Evolutionary conservation across 108 stramenopile species (phyloP), one percentile per base, ranked within the genome.

Genomic region (Ochromonas danica): DNA sequence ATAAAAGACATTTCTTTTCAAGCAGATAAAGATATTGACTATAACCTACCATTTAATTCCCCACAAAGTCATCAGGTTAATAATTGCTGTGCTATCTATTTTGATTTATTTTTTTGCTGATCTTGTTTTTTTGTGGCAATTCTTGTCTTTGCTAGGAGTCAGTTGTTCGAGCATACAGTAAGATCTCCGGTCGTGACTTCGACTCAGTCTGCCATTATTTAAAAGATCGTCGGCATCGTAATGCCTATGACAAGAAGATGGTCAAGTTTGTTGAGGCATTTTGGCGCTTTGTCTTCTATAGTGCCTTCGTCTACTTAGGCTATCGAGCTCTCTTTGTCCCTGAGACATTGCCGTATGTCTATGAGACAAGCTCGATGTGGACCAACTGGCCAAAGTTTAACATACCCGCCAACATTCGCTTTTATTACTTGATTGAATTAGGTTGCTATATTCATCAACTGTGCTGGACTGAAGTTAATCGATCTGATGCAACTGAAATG

Each of bases 361-460:
- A 51, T 51, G 45, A 60, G 10, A 70, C 67, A 10, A 40, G 33
- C 10, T 38, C 22, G 17, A 14, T 31, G 14, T 70, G 67, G 67
- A 22, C 10, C 14, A 41, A 41, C 43, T 75, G 72, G 72, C 72
- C 72, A 33, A 14, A 57, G 3, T 33, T 35, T 33, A 38, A 17
- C 3, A 33, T 75, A 6, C 31, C 43, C 40, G 30, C 40, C 3
- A 75, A 6, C 45, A 41, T 36, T 57, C 22, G 3, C 6, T 42
- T 57, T 6, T 75, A 75, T 75, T 75, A 75, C 40, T 6, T 14
- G 14, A 60, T 75, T 45, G 72, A 75, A 25, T 41, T 75, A 14
- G 72, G 72, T 42, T 3, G n/a, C 28, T 75, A 75, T 41, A 31
- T 75, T 27, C 72, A 75, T 60, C 72, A 75, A 41, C 40, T 75